Evolutionary conservation across 441 rosid genomes (phyloP).

Genomic region (Macaranga tanarius): DNA sequence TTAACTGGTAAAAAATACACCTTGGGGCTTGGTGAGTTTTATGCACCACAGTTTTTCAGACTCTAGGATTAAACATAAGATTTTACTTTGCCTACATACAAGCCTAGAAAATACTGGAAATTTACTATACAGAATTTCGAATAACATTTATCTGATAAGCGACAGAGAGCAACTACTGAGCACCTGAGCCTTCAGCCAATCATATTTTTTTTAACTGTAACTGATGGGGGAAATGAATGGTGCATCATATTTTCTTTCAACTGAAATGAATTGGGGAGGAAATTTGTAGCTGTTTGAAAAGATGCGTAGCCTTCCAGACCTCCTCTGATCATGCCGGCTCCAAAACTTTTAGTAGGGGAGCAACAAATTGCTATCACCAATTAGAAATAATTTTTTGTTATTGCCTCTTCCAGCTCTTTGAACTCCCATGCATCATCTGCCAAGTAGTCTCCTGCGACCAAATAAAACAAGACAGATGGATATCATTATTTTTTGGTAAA

Average conservation of each 20-base stretch:
- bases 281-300: not conserved
- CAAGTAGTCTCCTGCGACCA: slow-evolving; percentile 63
- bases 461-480: not conserved
- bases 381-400: slow-evolving; percentile 67
- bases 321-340: not conserved
- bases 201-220: no score
- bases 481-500: not conserved
- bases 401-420: slow-evolving; percentile 80
- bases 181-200: not conserved
- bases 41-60: not conserved
- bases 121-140: not conserved
- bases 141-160: not conserved
- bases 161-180: not conserved
- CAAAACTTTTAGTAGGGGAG: not conserved
- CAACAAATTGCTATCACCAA: not conserved
- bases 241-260: not conserved
- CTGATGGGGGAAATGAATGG: not conserved
- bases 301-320: not conserved
- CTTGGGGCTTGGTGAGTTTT: no score
- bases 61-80: not conserved
- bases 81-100: not conserved
- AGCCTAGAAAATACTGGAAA: not conserved
- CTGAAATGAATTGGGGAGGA: not conserved
- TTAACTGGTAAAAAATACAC: not conserved
- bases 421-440: slow-evolving; percentile 91